Conservation (phyloP, 2,329 filamentous ascomycete species). For the Pseudocercospora fuligena region DNA sequence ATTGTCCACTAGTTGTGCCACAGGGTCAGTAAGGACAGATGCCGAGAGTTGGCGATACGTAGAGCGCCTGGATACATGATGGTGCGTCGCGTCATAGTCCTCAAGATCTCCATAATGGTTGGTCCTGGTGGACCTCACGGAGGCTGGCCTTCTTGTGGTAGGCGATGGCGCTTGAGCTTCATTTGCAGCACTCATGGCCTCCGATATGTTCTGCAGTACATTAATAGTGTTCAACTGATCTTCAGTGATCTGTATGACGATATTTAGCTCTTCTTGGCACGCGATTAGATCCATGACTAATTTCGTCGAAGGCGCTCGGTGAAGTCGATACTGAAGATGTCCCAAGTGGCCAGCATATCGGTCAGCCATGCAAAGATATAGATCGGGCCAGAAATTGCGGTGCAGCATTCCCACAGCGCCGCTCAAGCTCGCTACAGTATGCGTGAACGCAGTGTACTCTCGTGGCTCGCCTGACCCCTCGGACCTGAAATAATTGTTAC, state of each 20-base stretch:
- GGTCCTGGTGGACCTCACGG: neutral
- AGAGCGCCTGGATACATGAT: slow-evolving; percentile 35
- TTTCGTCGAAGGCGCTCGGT: slow-evolving; percentile 48
- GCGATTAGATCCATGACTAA: slow-evolving; percentile 52
- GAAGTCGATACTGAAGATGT: slow-evolving; percentile 50
- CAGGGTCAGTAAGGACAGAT: slow-evolving; percentile 44
- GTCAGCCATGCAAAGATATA: slow-evolving; percentile 48
- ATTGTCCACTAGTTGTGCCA: slow-evolving; percentile 47
- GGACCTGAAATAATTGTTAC: slow-evolving; percentile 45
- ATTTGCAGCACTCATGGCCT: neutral
- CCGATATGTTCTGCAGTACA: slow-evolving; percentile 35
- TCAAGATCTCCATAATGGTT: slow-evolving; percentile 15
- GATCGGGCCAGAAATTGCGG: slow-evolving; percentile 50
- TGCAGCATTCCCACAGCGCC: slow-evolving; percentile 51
- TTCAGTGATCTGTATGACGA: slow-evolving; percentile 51
- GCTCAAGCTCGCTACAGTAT: slow-evolving; percentile 45
- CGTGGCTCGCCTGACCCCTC: slow-evolving; percentile 36
- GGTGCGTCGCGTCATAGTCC: slow-evolving; percentile 11
- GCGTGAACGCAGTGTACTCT: slow-evolving; percentile 47
- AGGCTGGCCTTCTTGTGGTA: neutral
- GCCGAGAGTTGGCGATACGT: slow-evolving; percentile 47
- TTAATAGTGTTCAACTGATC: slow-evolving; percentile 47
- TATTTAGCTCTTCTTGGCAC: slow-evolving; percentile 51
- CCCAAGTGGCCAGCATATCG: slow-evolving; percentile 49
- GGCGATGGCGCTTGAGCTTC: slow-evolving; percentile 12